Percentiles rank a stretch among this genome's conserved stretches.
Conservation (phyloP, 2,329 filamentous ascomycete species). For the Dothidotthia symphoricarpi region DNA sequence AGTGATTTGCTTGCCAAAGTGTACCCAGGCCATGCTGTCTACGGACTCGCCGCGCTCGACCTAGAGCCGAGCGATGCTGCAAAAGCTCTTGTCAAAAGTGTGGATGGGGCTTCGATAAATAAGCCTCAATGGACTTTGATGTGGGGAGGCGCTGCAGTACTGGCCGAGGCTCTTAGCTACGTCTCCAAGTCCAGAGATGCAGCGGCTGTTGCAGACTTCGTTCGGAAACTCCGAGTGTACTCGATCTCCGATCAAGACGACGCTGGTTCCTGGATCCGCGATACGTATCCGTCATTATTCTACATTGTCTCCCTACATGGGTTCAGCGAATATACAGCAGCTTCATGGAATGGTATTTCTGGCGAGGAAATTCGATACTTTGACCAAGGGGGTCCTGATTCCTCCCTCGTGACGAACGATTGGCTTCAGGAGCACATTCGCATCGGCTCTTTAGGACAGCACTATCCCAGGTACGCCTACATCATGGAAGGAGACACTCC, state of each 20-base stretch:
- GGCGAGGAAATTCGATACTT: conserved; percentile 43
- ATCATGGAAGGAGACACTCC: conserved; percentile 52
- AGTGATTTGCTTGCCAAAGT: conserved; percentile 10
- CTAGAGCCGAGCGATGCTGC: conserved; percentile 14
- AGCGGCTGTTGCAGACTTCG: conserved; percentile 39
- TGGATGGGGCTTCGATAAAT: conserved; percentile 17
- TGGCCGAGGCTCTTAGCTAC: conserved; percentile 51
- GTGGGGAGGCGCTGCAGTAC: conserved; percentile 55
- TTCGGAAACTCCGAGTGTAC: conserved; percentile 51
- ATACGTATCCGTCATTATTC: conserved; percentile 49
- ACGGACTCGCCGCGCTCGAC: too few relatives aligned
- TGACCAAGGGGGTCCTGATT: conserved; percentile 45
- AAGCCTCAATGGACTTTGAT: conserved; percentile 50
- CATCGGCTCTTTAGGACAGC: conserved; percentile 44
- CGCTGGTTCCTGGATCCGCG: conserved; percentile 51
- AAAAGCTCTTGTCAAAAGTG: conserved; percentile 21
- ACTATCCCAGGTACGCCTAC: conserved; percentile 48
- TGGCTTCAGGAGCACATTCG: conserved; percentile 52
- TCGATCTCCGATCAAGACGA: conserved; percentile 57
- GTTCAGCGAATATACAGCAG: conserved; percentile 50
- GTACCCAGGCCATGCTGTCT: conserved; percentile 35
- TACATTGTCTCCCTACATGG: conserved; percentile 53
- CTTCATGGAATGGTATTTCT: conserved; percentile 53
- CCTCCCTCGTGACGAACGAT: conserved; percentile 43
- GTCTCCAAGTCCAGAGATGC: conserved; percentile 28